Evolutionary conservation across 2,329 filamentous ascomycete genomes (phyloP).

Genomic region (Leptosphaerulina australis): DNA sequence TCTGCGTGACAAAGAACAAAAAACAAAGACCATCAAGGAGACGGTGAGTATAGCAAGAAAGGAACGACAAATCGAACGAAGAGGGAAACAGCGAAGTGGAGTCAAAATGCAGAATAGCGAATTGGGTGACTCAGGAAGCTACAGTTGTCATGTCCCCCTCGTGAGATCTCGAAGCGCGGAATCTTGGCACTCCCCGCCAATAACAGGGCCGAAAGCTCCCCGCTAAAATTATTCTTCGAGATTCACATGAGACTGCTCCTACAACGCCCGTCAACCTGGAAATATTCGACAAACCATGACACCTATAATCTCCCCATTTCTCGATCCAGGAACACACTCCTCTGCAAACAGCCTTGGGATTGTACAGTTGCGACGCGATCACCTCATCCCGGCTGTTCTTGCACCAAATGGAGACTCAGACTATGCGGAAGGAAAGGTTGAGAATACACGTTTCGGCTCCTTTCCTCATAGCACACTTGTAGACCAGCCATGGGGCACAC

Average conservation of each 20-base stretch:
- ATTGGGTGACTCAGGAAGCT: slow-evolving; percentile 19
- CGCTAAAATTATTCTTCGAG: slow-evolving; percentile 26
- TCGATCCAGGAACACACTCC: slow-evolving; percentile 70
- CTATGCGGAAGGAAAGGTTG: slow-evolving; percentile 57
- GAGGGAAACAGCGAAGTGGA: slow-evolving; percentile 23
- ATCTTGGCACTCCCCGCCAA: slow-evolving; percentile 30
- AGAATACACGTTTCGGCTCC: slow-evolving; percentile 93
- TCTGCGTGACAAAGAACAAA: slow-evolving; percentile 34
- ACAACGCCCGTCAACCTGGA: neutral
- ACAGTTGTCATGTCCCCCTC: slow-evolving; percentile 33
- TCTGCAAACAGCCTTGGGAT: slow-evolving; percentile 74
- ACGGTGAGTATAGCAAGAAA: slow-evolving; percentile 18
- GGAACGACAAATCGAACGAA: slow-evolving; percentile 23
- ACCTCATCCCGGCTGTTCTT: slow-evolving; percentile 74
- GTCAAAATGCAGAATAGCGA: slow-evolving; percentile 8
- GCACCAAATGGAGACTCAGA: slow-evolving; percentile 47
- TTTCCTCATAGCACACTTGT: slow-evolving; percentile 62
- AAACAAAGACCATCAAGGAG: slow-evolving; percentile 44
- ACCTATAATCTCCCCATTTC: slow-evolving; percentile 71
- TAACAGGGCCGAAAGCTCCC: slow-evolving; percentile 32
- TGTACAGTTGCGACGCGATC: slow-evolving; percentile 86
- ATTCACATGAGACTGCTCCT: slow-evolving; percentile 4
- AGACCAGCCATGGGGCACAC: slow-evolving; percentile 84
- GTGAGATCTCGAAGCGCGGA: slow-evolving; percentile 31
- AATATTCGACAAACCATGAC: slow-evolving; percentile 27